Evolutionary conservation across 2,329 filamentous ascomycete genomes (phyloP).

Genomic region (Alternaria incomplexa): DNA sequence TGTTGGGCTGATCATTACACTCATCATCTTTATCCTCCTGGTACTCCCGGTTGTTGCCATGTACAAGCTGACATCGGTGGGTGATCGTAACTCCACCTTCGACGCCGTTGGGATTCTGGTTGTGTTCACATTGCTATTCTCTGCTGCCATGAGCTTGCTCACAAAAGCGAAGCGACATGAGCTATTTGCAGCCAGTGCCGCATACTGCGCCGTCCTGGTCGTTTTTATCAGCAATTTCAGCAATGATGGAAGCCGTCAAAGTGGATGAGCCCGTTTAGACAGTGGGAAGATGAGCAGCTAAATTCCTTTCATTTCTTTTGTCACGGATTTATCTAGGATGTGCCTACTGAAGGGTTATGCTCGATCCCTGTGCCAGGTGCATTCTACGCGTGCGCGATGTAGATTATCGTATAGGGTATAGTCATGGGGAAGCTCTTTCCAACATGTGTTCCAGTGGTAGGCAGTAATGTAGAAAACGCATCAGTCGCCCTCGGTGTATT

Average conservation of each 20-base stretch:
- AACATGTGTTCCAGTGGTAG: neutral
- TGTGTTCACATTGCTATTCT: constrained; percentile 48
- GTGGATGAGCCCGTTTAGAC: neutral
- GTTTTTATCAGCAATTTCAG: constrained; percentile 49
- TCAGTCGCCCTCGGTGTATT: neutral
- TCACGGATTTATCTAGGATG: neutral
- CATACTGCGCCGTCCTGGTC: constrained; percentile 47
- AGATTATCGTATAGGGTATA: neutral
- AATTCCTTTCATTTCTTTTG: neutral
- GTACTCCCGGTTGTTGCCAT: constrained; percentile 46
- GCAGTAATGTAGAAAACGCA: neutral
- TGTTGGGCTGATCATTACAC: constrained; percentile 45
- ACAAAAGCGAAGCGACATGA: constrained; percentile 45
- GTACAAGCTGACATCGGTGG: constrained; percentile 42
- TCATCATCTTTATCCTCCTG: constrained; percentile 47
- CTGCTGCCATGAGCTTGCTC: constrained; percentile 40
- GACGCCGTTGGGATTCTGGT: constrained; percentile 49
- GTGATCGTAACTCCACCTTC: constrained; percentile 37
- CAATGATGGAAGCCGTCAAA: neutral
- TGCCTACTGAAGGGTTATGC: fast-evolving
- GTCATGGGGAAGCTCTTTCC: neutral
- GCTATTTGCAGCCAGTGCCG: constrained; percentile 44
- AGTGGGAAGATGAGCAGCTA: neutral
- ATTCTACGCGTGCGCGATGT: neutral
- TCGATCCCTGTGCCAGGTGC: neutral